Conservation (phyloP, 2,329 filamentous ascomycete genomes). For the Colletotrichum sansevieriae region DNA sequence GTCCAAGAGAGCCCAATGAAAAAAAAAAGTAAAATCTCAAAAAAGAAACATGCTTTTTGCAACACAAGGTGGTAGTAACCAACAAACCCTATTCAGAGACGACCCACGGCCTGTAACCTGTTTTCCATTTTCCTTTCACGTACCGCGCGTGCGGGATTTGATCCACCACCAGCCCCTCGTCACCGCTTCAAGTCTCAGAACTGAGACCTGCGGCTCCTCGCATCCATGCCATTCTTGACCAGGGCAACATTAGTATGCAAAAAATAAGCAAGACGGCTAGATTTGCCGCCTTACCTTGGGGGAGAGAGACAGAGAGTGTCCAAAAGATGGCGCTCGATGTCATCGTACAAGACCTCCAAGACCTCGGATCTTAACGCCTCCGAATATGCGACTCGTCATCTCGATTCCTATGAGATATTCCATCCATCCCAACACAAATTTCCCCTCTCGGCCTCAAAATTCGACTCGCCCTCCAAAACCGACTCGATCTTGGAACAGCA, state of each 20-base stretch:
- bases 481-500: not conserved
- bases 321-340: no score
- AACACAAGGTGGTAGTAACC: not conserved
- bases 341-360: no score
- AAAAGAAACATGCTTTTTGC: not conserved
- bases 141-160: slow-evolving; percentile 17
- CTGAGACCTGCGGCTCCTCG: slow-evolving; percentile 19
- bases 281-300: no score
- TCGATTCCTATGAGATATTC: not conserved
- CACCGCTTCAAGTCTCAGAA: slow-evolving; percentile 33
- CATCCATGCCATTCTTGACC: not conserved
- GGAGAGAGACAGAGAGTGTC: no score
- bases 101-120: no score
- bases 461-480: not conserved
- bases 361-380: no score
- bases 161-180: slow-evolving; percentile 4
- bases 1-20: not conserved
- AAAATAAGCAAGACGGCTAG: no score
- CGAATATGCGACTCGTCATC: not conserved
- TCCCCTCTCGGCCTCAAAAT: no score
- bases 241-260: not conserved
- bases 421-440: not conserved
- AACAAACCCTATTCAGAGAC: not conserved
- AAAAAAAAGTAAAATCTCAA: not conserved
- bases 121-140: not conserved